Evolutionary conservation across 768 basidiomycete species (phyloP).

Genomic region (Coprinellus aureogranulatus): DNA sequence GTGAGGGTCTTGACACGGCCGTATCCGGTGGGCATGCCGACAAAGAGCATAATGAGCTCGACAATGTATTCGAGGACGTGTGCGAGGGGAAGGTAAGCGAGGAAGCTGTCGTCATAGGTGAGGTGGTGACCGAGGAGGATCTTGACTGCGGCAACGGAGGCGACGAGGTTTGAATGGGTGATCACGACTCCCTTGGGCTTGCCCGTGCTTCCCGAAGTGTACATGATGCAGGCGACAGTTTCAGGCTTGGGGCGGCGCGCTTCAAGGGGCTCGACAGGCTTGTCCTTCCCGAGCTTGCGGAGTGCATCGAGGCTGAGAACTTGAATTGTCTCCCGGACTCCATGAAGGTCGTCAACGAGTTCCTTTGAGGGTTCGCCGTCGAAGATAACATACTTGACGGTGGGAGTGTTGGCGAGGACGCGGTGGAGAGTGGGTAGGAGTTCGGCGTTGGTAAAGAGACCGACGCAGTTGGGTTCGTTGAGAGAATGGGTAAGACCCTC

Average conservation of each 20-base stretch:
- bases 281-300: conserved; percentile 58
- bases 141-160: conserved; percentile 82
- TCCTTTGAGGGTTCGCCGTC: conserved; percentile 64
- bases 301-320: conserved; percentile 70
- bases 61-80: conserved; percentile 97
- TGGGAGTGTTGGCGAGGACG: conserved; percentile 69
- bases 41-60: conserved; percentile 72
- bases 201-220: conserved; percentile 87
- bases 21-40: conserved; percentile 82
- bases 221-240: conserved; percentile 55
- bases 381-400: conserved; percentile 79
- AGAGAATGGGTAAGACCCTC: conserved; percentile 86
- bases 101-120: conserved; percentile 60
- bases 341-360: conserved; percentile 58
- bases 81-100: conserved; percentile 91
- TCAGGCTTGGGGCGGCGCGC: conserved; percentile 42
- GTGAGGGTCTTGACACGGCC: conserved; percentile 96
- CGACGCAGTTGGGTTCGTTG: conserved; percentile 75
- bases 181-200: conserved; percentile 93
- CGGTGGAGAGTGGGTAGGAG: conserved; percentile 76
- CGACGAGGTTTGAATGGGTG: conserved; percentile 81
- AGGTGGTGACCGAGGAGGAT: conserved; percentile 68
- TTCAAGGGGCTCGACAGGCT: conserved; percentile 51
- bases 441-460: conserved; percentile 89
- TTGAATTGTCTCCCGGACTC: conserved; percentile 54